Base-by-base conservation (phyloP, 768 basidiomycete genomes). In the Boletus vermiculosoides region DNA sequence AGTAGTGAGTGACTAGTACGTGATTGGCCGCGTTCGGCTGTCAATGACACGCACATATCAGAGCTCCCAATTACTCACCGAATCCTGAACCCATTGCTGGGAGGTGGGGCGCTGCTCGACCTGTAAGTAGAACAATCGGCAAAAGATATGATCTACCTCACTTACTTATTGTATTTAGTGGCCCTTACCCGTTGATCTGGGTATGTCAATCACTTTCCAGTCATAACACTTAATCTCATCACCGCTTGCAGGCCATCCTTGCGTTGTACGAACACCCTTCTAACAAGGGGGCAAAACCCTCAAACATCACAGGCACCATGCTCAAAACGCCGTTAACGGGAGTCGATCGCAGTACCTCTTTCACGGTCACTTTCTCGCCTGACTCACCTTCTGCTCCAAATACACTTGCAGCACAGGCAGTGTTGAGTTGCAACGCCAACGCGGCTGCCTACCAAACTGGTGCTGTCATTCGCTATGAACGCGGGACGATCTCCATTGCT, bases 131-230 rank as follows among this genome's bases (percentile, higher is more conserved):
- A 34, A 45, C 16, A 25, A 46, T 48, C 18, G 23, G n/a, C 16
- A n/a, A n/a, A 54, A 31, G 37, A 40, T 30, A 18, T 16, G 33
- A 50, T 30, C 23, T 16, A n/a, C 33, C 22, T 58, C 20, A 57
- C 59, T 55, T 40, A 51, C 45, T 50, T 11, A n/a, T 47, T 52
- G 52, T 16, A 50, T 22, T 25, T 59, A 91, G 89, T 23, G 90
- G 90, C 1, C 88, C 91, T 12, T 94, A 93, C 71, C 90, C 89
- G 10, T 74, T 91, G 61, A 78, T 91, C 64, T 92, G 90, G 90
- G 87, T 84, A 67, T 44, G 80, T 68, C 12, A 18, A 5, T 37
- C 40, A 25, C 30, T 33, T 18, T 50, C 28, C 31, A 39, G 18
- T 45, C 28, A 9, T 34, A 16, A n/a, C 33, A 30, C 37, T 30